phyloP scores from a whole-genome alignment of 2,329 filamentous ascomycete species.

The Atkinsonella hypoxylon region DNA sequence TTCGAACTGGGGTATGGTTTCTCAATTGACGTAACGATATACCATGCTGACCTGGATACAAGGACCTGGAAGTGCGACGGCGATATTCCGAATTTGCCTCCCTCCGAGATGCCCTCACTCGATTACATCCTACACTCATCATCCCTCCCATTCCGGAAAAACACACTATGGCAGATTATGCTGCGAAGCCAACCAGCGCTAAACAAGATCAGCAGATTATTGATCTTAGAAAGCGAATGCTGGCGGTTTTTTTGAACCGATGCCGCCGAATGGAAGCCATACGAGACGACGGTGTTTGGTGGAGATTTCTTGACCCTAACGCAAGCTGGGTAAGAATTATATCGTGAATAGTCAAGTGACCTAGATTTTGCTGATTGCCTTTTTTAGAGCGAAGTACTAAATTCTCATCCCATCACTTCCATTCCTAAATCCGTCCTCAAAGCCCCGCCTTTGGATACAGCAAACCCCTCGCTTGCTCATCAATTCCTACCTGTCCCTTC shows the following conservation, averaged over 20 bases:
- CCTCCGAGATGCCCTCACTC: constrained; percentile 74
- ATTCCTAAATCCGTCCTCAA: constrained; percentile 91
- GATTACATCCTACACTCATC: constrained; percentile 86
- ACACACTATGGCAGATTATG: constrained; percentile 97
- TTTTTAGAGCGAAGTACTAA: constrained; percentile 76
- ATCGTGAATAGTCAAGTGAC: not conserved
- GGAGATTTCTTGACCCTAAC: constrained; percentile 95
- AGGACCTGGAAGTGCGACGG: constrained; percentile 92
- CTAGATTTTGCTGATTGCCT: constrained; percentile 10
- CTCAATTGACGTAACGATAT: not conserved
- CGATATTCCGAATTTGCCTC: constrained; percentile 96
- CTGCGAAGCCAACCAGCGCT: constrained; percentile 92
- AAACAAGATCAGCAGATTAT: constrained; percentile 98
- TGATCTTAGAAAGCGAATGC: constrained; percentile 90
- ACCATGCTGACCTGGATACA: constrained; percentile 3
- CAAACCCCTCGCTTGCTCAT: constrained; percentile 83
- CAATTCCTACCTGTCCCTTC: constrained; percentile 78
- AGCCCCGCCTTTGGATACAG: constrained; percentile 86
- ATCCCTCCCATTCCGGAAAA: constrained; percentile 97
- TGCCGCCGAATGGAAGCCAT: constrained; percentile 90
- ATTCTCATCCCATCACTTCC: constrained; percentile 79
- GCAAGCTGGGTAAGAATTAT: constrained; percentile 73
- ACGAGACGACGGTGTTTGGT: constrained; percentile 87
- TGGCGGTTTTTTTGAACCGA: constrained; percentile 87
- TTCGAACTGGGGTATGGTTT: constrained; percentile 73